These are phyloP conservation scores for Macadamia tetraphylla DNA, from an alignment of 164 flowering plant species.

Conservation along the genomic window DNA sequence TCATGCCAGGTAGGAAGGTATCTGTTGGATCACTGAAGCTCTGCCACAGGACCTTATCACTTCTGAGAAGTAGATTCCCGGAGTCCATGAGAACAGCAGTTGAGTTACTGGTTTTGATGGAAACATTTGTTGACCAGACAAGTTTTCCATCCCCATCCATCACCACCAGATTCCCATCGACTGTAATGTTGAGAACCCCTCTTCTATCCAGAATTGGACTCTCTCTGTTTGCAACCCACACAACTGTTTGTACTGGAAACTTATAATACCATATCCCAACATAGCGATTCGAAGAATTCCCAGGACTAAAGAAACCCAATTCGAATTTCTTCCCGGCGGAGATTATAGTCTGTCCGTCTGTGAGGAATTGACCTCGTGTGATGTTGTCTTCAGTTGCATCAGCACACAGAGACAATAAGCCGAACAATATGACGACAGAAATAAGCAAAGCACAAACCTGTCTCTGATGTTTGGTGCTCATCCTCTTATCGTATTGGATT, in stretches of 20 bases:
- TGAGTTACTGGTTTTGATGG: neutral
- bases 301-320: constrained; percentile 20
- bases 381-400: neutral
- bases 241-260: constrained; percentile 16
- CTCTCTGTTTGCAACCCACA: constrained; percentile 67
- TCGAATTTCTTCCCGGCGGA: constrained; percentile 8
- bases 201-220: constrained; percentile 33
- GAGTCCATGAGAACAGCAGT: constrained; percentile 11
- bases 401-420: no score
- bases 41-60: constrained; percentile 14
- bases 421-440: no score
- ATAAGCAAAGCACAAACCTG: no score
- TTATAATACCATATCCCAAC: constrained; percentile 23
- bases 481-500: no score
- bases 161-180: constrained; percentile 22
- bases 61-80: constrained; percentile 14
- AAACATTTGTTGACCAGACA: constrained; percentile 12
- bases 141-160: no score
- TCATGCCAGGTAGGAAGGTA: constrained; percentile 13
- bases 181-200: constrained; percentile 19
- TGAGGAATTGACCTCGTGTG: constrained; percentile 4
- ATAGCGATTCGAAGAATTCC: constrained; percentile 11
- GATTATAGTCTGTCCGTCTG: constrained; percentile 12
- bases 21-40: constrained; percentile 19
- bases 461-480: no score